Evolutionary conservation across 2,329 filamentous ascomycete genomes (phyloP).

Genomic region (Onygena corvina): DNA sequence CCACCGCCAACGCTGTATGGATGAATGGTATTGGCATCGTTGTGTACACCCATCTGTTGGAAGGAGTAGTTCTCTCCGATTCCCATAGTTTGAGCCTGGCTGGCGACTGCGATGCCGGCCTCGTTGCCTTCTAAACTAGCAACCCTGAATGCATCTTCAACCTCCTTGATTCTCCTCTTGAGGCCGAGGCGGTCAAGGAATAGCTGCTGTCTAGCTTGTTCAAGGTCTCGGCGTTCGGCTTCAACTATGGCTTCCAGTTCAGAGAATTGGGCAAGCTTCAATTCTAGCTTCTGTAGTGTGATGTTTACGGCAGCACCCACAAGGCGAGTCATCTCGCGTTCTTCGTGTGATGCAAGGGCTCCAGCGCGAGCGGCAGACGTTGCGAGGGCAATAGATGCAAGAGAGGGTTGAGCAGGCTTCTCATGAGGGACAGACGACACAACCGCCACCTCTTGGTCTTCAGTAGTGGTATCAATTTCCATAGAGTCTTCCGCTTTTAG

Average conservation of each 20-base stretch:
- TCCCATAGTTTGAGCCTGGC: slow-evolving; percentile 25
- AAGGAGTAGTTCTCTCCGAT: slow-evolving; percentile 32
- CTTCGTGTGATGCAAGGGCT: slow-evolving; percentile 85
- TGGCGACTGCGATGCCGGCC: slow-evolving; percentile 31
- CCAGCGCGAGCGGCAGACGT: slow-evolving; percentile 75
- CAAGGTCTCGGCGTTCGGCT: slow-evolving; percentile 82
- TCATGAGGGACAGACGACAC: slow-evolving; percentile 38
- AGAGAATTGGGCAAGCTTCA: slow-evolving; percentile 91
- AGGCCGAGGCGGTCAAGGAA: slow-evolving; percentile 87
- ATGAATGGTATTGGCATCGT: slow-evolving; percentile 21
- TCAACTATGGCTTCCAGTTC: slow-evolving; percentile 90
- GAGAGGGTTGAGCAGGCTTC: slow-evolving; percentile 38
- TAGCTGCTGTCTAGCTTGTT: slow-evolving; percentile 80
- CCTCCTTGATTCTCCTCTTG: slow-evolving; percentile 71
- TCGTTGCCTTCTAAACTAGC: slow-evolving; percentile 33
- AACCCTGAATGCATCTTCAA: slow-evolving; percentile 56
- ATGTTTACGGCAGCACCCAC: slow-evolving; percentile 87
- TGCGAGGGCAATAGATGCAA: slow-evolving; percentile 58
- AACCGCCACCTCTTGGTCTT: slow-evolving; percentile 19
- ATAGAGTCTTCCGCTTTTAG: slow-evolving; percentile 48
- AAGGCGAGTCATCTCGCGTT: slow-evolving; percentile 88
- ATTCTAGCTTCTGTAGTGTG: slow-evolving; percentile 86
- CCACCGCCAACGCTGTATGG: slow-evolving; percentile 33
- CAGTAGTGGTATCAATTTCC: slow-evolving; percentile 42
- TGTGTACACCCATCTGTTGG: slow-evolving; percentile 25